Evolutionary conservation across 495 filamentous ascomycete genomes (phyloP).

Genomic region (Venustampulla echinocandica): DNA sequence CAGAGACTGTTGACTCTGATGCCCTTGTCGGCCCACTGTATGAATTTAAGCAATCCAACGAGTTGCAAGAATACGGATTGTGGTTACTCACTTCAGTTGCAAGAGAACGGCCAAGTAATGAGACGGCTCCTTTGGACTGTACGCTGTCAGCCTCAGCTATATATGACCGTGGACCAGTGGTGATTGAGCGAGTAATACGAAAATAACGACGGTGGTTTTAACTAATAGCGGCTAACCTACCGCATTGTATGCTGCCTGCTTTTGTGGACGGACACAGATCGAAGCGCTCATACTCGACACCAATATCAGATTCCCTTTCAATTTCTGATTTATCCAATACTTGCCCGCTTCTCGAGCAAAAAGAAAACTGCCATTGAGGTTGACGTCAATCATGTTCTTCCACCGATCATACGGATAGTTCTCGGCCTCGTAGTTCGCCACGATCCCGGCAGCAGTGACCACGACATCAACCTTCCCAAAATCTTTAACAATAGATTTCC

Average conservation of each 20-base stretch:
- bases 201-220: too few relatives aligned
- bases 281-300: slow-evolving; percentile 22
- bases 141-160: not conserved
- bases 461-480: slow-evolving; percentile 25
- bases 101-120: slow-evolving; percentile 19
- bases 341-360: slow-evolving; percentile 22
- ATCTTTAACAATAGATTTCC: slow-evolving; percentile 17
- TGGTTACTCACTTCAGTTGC: slow-evolving; percentile 17
- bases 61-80: not conserved
- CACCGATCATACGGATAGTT: slow-evolving; percentile 20
- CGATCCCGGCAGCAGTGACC: slow-evolving; percentile 24
- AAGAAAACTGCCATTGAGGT: slow-evolving; percentile 22
- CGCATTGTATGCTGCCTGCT: slow-evolving; percentile 26
- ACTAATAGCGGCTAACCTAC: slow-evolving; percentile 3
- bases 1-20: slow-evolving; percentile 19
- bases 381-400: slow-evolving; percentile 24
- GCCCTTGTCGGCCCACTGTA: slow-evolving; percentile 21
- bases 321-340: slow-evolving; percentile 20
- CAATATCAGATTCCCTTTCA: slow-evolving; percentile 25
- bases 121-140: slow-evolving; percentile 22
- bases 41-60: not conserved
- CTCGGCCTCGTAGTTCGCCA: slow-evolving; percentile 18
- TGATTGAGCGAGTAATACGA: too few relatives aligned
- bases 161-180: too few relatives aligned
- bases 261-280: slow-evolving; percentile 24